Conservation (phyloP, 768 basidiomycete species). For the Dentipellis fragilis region DNA sequence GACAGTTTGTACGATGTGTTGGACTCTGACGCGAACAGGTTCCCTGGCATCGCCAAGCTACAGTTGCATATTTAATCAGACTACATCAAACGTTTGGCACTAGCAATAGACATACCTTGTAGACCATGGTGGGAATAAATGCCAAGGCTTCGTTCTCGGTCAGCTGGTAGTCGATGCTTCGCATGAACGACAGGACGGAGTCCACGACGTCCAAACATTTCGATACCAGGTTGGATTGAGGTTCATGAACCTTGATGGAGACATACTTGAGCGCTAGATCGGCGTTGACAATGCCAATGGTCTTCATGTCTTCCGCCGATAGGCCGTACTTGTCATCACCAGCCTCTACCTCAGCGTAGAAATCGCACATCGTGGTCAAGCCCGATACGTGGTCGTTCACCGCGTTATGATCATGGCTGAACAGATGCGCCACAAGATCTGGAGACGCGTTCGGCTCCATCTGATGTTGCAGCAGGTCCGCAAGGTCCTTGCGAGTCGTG, state of each 20-base stretch:
- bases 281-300: slow-evolving; percentile 72
- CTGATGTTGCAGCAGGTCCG: slow-evolving; percentile 78
- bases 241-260: slow-evolving; percentile 82
- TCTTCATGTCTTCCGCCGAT: slow-evolving; percentile 38
- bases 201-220: slow-evolving; percentile 86
- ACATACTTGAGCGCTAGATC: slow-evolving; percentile 91
- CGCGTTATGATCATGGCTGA: slow-evolving; percentile 93
- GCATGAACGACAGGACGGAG: slow-evolving; percentile 66
- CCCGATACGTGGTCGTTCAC: slow-evolving; percentile 88
- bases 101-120: slow-evolving; percentile 55
- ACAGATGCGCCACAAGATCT: slow-evolving; percentile 67
- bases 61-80: neutral
- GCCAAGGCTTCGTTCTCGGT: slow-evolving; percentile 80
- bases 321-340: slow-evolving; percentile 45
- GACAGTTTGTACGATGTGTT: slow-evolving; percentile 74
- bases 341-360: slow-evolving; percentile 50
- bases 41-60: slow-evolving; percentile 92
- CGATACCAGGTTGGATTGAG: slow-evolving; percentile 80
- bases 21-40: slow-evolving; percentile 67
- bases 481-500: slow-evolving; percentile 75
- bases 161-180: slow-evolving; percentile 63
- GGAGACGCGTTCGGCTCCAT: slow-evolving; percentile 82
- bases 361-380: slow-evolving; percentile 62
- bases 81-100: neutral
- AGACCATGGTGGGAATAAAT: slow-evolving; percentile 81